A percentile compares a stretch with the other conserved stretches of the same genome.
Conservation (phyloP, 2,329 filamentous ascomycete species). For the Neocucurbitaria cava region DNA sequence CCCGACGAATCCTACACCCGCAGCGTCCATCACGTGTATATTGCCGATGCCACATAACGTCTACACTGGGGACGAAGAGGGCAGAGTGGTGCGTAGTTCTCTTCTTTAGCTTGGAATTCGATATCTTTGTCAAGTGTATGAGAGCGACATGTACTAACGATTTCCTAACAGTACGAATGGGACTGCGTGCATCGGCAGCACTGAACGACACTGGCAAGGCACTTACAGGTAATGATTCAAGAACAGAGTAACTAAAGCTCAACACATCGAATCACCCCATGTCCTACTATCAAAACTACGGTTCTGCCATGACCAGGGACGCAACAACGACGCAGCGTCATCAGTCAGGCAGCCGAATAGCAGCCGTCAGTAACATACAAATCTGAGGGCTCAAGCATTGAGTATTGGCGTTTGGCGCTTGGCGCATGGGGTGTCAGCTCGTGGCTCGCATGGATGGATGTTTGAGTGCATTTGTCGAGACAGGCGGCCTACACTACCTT, state of each 20-base stretch:
- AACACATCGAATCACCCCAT: too few relatives aligned
- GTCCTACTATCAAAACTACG: too few relatives aligned
- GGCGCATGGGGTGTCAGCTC: neutral
- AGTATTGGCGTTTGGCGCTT: neutral
- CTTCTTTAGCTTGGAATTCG: slow-evolving; percentile 1
- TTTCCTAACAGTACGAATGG: slow-evolving; percentile 60
- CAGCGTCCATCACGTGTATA: slow-evolving; percentile 82
- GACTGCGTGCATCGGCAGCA: slow-evolving; percentile 60
- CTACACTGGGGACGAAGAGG: slow-evolving; percentile 94
- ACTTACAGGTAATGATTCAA: too few relatives aligned
- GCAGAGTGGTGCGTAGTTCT: slow-evolving; percentile 66
- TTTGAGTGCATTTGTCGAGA: too few relatives aligned
- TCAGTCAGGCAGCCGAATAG: too few relatives aligned
- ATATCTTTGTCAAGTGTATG: neutral
- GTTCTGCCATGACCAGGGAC: neutral
- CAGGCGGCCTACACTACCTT: too few relatives aligned
- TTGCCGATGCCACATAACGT: slow-evolving; percentile 81
- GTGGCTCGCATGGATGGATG: neutral
- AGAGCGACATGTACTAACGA: slow-evolving; percentile 9
- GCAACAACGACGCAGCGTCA: neutral
- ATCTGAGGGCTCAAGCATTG: neutral
- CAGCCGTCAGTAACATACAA: too few relatives aligned
- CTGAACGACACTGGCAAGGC: slow-evolving; percentile 6
- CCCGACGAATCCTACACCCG: slow-evolving; percentile 53
- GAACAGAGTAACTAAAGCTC: too few relatives aligned